Evolutionary conservation across 192 early-diverging fungal genomes (phyloP), one percentile per base, ranked within the genome.

Genomic region (Podila minutissima): DNA sequence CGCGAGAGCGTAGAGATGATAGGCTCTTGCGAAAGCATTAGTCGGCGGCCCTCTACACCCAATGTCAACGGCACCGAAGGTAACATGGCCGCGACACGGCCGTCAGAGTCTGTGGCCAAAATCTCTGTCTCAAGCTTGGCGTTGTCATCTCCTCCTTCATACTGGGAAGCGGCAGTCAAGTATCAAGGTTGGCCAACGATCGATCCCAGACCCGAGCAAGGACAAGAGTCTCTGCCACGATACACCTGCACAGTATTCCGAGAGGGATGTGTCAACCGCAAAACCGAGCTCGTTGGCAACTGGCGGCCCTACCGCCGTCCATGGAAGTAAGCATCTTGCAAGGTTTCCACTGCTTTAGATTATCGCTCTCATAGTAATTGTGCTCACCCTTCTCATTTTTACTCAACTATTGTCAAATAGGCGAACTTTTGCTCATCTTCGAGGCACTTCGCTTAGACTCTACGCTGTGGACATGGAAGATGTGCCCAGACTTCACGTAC

Each of bases 241-340:
- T 88, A 88, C 32, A 73, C 74, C 10, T 88, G 87, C 53, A 76
- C 85, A 4, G 84, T 88, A 13, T 79, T 83, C 28, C 59, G 83
- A 12, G 83, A 79, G 61, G 82, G 77, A 5, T 88, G 77, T 68
- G 66, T 82, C 0, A 66, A 70, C 29, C 70, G 86, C 38, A 88
- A 88, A 59, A 79, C 78, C n/a, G 87, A 88, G 64, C 65, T 82
- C 24, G 69, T 83, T 29, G 67, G 68, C n/a, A 72, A 62, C 11
- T 71, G 72, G 29, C 49, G 69, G 68, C 66, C 87, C 1, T 82
- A 82, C 9, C 66, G 83, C 38, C 71, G 87, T 63, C 84, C 83
- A n/a, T 88, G 87, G 87, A 86, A 81, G 77, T 81, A 81, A 53
- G 69, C 66, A 35, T 62, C 37, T 64, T 48, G 22, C 28, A n/a